A percentile compares a stretch with the other conserved stretches of the same genome.
These are phyloP conservation scores for Sugiyamaella novakii DNA, from an alignment of 1,139 yeast species.

Conservation along the genomic window DNA sequence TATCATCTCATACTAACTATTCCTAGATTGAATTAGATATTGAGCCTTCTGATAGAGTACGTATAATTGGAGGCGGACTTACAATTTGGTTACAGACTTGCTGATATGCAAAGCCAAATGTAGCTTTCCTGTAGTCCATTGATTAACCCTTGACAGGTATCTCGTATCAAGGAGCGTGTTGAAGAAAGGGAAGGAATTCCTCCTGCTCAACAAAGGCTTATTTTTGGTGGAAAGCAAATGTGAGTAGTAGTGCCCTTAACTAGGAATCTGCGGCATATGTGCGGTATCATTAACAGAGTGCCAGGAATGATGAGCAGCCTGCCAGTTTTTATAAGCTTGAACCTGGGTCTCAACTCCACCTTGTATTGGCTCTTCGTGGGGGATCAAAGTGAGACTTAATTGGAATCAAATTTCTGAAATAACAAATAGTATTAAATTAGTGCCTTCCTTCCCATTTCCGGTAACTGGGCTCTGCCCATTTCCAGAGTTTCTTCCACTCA, in stretches of 20 bases:
- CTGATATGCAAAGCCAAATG: too few relatives aligned
- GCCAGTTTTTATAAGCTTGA: slow-evolving; percentile 54
- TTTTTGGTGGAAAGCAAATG: slow-evolving; percentile 90
- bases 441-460: too few relatives aligned
- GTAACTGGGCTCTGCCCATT: too few relatives aligned
- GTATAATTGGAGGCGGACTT: slow-evolving; percentile 30
- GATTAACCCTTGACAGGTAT: slow-evolving; percentile 43
- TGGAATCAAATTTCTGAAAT: too few relatives aligned
- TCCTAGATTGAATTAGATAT: slow-evolving; percentile 71
- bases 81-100: too few relatives aligned
- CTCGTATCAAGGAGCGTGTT: slow-evolving; percentile 85
- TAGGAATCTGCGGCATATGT: too few relatives aligned
- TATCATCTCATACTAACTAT: slow-evolving; percentile 5
- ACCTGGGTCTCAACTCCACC: slow-evolving; percentile 77
- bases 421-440: too few relatives aligned
- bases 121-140: too few relatives aligned
- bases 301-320: slow-evolving; percentile 34
- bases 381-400: slow-evolving; percentile 50
- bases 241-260: too few relatives aligned
- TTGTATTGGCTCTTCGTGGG: slow-evolving; percentile 89
- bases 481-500: too few relatives aligned
- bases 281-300: not conserved
- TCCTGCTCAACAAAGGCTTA: slow-evolving; percentile 90
- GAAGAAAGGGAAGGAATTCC: slow-evolving; percentile 98
- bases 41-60: slow-evolving; percentile 68